Conservation (phyloP, 345 rosid species). For the Lepidium aucheri region DNA sequence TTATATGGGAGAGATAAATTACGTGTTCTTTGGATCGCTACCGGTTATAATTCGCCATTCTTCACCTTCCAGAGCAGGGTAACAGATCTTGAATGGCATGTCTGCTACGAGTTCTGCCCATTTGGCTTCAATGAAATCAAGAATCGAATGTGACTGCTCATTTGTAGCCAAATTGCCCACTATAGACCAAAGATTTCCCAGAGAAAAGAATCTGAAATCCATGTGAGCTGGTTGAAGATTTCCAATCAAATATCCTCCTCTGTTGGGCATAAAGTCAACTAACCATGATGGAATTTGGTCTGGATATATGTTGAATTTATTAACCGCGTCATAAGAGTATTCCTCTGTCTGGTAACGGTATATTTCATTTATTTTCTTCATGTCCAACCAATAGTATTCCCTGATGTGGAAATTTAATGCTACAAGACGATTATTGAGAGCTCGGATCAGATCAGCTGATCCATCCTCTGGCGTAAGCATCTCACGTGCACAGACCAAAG, state of each 20-base stretch:
- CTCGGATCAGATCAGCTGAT: conserved; percentile 68
- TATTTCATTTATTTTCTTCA: conserved; percentile 70
- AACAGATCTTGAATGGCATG: conserved; percentile 81
- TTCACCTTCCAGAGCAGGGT: conserved; percentile 80
- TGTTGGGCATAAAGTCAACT: conserved; percentile 71
- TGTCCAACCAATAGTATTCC: conserved; percentile 82
- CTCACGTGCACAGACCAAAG: conserved; percentile 74
- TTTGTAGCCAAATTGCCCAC: conserved; percentile 59
- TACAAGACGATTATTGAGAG: conserved; percentile 73
- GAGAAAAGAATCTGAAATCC: conserved; percentile 92
- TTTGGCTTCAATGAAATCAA: conserved; percentile 75
- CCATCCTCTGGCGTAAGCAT: conserved; percentile 84
- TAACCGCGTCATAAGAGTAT: conserved; percentile 83
- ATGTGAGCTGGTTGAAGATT: conserved; percentile 94
- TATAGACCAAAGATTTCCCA: conserved; percentile 83
- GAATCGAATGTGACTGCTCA: conserved; percentile 83
- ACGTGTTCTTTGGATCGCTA: conserved; percentile 95
- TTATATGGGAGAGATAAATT: conserved; percentile 13
- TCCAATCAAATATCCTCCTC: conserved; percentile 79
- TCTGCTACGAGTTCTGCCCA: conserved; percentile 81
- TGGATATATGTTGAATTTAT: conserved; percentile 89
- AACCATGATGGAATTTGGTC: conserved; percentile 90
- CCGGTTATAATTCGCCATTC: conserved; percentile 85
- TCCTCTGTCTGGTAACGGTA: conserved; percentile 86
- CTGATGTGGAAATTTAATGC: conserved; percentile 86